These are phyloP conservation scores for Cutaneotrichosporon arboriforme DNA, from an alignment of 1,284 basidiomycete genomes.

Conservation along the genomic window DNA sequence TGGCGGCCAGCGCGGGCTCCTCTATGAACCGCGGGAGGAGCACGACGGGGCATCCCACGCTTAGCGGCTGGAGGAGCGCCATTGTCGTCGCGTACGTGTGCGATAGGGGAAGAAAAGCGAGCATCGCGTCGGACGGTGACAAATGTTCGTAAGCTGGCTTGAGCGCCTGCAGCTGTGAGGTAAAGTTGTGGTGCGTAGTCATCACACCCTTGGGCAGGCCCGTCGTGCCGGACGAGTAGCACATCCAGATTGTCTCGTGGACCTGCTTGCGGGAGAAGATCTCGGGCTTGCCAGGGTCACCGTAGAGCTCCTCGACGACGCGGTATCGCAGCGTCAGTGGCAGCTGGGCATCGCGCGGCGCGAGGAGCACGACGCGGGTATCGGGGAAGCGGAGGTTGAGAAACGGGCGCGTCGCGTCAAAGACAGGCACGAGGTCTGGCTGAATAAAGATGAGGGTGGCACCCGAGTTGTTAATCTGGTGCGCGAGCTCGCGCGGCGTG, in stretches of 20 bases:
- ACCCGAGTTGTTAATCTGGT: slow-evolving; percentile 53
- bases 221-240: slow-evolving; percentile 62
- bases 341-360: slow-evolving; percentile 5
- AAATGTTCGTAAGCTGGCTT: slow-evolving; percentile 9
- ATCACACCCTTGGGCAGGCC: slow-evolving; percentile 48
- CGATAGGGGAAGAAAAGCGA: slow-evolving; percentile 15
- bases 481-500: slow-evolving; percentile 39
- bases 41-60: slow-evolving; percentile 58
- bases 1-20: slow-evolving; percentile 57
- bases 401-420: slow-evolving; percentile 26
- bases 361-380: slow-evolving; percentile 10
- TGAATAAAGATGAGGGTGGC: slow-evolving; percentile 56
- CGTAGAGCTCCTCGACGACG: slow-evolving; percentile 11
- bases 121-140: slow-evolving; percentile 10
- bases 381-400: slow-evolving; percentile 9
- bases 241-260: slow-evolving; percentile 47
- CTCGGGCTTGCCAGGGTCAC: slow-evolving; percentile 9
- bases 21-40: slow-evolving; percentile 62
- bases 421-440: slow-evolving; percentile 51
- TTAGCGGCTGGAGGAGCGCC: slow-evolving; percentile 59
- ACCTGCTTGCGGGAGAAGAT: slow-evolving; percentile 10
- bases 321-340: slow-evolving; percentile 9
- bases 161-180: slow-evolving; percentile 31
- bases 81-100: slow-evolving; percentile 17
- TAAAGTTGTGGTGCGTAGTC: slow-evolving; percentile 64